Evolutionary conservation across 1,284 basidiomycete species (phyloP), one percentile per base, ranked within the genome.

Genomic region (Ustilago trichophora): DNA sequence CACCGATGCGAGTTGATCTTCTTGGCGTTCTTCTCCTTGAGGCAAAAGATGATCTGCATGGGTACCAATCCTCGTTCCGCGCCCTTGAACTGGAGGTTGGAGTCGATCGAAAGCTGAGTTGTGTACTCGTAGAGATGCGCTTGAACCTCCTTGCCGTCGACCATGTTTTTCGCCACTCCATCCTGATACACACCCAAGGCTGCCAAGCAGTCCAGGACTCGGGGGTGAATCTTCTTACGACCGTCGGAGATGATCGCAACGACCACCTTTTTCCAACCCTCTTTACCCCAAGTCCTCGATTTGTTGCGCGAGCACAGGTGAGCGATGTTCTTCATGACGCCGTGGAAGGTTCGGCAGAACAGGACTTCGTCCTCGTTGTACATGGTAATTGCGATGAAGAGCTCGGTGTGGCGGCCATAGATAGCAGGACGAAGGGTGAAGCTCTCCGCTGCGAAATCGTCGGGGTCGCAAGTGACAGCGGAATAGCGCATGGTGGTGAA

Each of bases 61-160:
- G 82, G 82, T 6, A 82, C 81, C 48, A 81, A 53, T 0, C 86
- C 93, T 80, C 94, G 93, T 83, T 98, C 95, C 0, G 93, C 91
- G 70, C 94, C 96, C 77, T 89, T 89, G 85, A 98, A 96, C 75
- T 93, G 90, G 42, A 98, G 83, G 72, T 93, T 90, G 2, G 91
- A 85, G 80, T 94, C 92, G 37, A 98, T 85, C 1, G 87, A 91
- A 76, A 97, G 93, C 33, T 91, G 91, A 0, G 94, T 91, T 0
- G 94, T 98, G 78, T 93, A 93, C 83, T 98, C 95, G 82, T 94
- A 98, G 18, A 98, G 80, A 84, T 98, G 95, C 1, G 93, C 93
- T 2, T 91, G 91, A 12, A 98, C 93, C 22, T 89, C 87, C 73
- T 91, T 89, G 53, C 90, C 88, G 80, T 94, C 91, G 74, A 98